phyloP scores from a whole-genome alignment of 306 rosid species.

The Alnus glutinosa region DNA sequence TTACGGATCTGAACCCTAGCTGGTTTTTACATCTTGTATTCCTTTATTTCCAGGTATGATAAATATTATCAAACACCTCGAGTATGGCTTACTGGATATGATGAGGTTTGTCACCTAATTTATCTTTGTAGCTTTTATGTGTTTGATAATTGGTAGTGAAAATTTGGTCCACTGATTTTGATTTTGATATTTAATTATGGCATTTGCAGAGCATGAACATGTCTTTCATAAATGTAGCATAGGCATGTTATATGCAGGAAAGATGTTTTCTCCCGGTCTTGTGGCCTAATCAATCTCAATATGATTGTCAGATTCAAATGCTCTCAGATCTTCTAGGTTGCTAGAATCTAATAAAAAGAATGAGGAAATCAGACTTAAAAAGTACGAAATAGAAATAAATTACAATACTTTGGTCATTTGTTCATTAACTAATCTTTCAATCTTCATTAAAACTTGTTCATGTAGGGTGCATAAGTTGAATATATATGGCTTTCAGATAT shows the following conservation, averaged over 20 bases:
- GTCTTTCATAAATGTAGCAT: neutral
- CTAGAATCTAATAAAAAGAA: neutral
- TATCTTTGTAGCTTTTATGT: neutral
- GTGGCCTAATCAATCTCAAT: neutral
- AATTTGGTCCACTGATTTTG: neutral
- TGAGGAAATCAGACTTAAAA: neutral
- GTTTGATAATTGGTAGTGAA: neutral
- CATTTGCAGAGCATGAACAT: neutral
- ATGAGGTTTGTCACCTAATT: constrained; percentile 63
- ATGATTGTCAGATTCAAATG: neutral
- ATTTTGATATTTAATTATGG: neutral
- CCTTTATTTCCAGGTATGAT: constrained; percentile 64
- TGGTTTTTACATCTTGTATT: neutral
- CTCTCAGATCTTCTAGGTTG: neutral
- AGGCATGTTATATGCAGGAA: neutral
- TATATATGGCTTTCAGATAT: neutral
- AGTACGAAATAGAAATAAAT: neutral
- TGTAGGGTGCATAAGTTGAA: neutral
- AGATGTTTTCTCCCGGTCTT: neutral
- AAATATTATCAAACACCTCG: constrained; percentile 98
- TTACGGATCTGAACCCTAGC: neutral
- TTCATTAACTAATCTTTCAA: neutral
- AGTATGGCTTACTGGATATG: constrained; percentile 97
- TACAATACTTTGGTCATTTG: neutral
- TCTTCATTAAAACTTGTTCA: neutral